Percentiles rank a stretch among this genome's conserved stretches.
Evolutionary conservation across 768 basidiomycete species (phyloP).

Genomic region (Leccinellum rugosiceps): DNA sequence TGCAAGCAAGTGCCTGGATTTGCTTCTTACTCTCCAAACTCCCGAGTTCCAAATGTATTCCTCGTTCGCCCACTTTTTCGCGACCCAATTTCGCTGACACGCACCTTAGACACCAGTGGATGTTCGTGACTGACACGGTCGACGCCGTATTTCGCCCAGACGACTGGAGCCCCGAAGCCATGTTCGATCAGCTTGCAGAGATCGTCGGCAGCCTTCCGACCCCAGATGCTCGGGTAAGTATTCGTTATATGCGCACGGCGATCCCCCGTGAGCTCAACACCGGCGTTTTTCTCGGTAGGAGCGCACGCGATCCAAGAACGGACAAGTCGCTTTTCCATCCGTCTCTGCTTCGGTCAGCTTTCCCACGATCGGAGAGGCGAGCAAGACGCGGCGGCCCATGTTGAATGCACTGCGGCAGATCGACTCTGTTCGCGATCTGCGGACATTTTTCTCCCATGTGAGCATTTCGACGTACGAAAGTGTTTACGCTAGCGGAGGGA

Average conservation of each 20-base stretch:
- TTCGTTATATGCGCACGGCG: not conserved
- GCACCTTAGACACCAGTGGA: constrained; percentile 83
- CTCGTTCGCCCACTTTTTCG: not conserved
- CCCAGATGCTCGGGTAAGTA: constrained; percentile 32
- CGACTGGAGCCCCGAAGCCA: constrained; percentile 77
- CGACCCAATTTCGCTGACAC: constrained; percentile 4
- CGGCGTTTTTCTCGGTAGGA: constrained; percentile 16
- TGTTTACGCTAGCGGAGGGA: constrained; percentile 77
- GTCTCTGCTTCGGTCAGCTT: constrained; percentile 19
- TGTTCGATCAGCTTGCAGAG: constrained; percentile 89
- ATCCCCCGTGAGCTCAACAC: not conserved
- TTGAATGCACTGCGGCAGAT: constrained; percentile 68
- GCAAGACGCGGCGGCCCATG: constrained; percentile 68
- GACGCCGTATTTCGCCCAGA: constrained; percentile 91
- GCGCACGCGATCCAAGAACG: constrained; percentile 23
- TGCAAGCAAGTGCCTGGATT: constrained; percentile 91
- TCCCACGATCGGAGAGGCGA: constrained; percentile 35
- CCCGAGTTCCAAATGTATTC: constrained; percentile 96
- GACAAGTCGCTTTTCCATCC: constrained; percentile 21
- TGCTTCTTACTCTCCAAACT: constrained; percentile 89
- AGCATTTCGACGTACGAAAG: constrained; percentile 90
- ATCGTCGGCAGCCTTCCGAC: constrained; percentile 67
- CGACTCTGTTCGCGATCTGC: constrained; percentile 78
- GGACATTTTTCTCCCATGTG: constrained; percentile 88
- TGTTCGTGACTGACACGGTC: constrained; percentile 96